Conservation (phyloP, 768 basidiomycete species). For the Tylopilus cervinicoccineus region DNA sequence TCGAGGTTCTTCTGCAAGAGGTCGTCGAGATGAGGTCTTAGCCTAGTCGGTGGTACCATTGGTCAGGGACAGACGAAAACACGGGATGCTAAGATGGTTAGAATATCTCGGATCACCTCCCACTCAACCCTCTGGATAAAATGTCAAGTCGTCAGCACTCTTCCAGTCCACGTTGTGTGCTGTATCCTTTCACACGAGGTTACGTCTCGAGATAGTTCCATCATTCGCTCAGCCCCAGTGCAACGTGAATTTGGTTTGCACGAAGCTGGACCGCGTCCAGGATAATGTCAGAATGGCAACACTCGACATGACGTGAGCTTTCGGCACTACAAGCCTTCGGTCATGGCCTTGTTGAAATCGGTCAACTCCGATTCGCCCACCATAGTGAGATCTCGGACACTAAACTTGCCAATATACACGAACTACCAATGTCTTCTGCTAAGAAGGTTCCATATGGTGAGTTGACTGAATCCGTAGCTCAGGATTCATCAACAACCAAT, state of each 20-base stretch:
- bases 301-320: not conserved
- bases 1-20: conserved; percentile 28
- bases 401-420: not conserved
- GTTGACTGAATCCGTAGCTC: not conserved
- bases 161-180: not conserved
- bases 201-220: not conserved
- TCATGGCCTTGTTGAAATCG: not conserved
- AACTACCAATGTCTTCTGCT: conserved; percentile 15
- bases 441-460: conserved; percentile 34
- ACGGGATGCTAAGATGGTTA: not conserved
- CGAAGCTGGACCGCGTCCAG: not conserved
- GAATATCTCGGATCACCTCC: not conserved
- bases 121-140: not conserved
- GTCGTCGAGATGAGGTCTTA: conserved; percentile 27
- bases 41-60: conserved; percentile 25
- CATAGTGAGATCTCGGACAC: conserved; percentile 9
- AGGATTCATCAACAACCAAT: not conserved
- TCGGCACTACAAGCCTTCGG: not conserved
- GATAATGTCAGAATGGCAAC: not conserved
- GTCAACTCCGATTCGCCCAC: conserved; percentile 8
- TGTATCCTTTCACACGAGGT: conserved; percentile 20
- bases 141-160: not conserved
- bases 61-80: not conserved
- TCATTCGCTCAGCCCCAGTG: not conserved
- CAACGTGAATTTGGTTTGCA: not conserved